phyloP scores from a whole-genome alignment of 768 basidiomycete species.

The Boletus fagicola region DNA sequence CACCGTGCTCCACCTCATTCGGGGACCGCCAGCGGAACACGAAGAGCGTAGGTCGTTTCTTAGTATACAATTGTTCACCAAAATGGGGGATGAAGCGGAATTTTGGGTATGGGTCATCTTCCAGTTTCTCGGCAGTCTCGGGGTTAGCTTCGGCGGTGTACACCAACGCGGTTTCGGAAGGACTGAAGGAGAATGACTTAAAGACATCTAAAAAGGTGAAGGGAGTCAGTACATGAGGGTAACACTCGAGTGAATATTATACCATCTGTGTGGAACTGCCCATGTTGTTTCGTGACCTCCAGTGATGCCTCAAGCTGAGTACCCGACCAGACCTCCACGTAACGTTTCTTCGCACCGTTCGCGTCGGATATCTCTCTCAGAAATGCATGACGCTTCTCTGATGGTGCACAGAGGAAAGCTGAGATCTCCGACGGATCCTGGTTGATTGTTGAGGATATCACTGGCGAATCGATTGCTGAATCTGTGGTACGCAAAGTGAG shows the following conservation, averaged over 20 bases:
- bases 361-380: slow-evolving; percentile 39
- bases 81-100: slow-evolving; percentile 59
- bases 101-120: slow-evolving; percentile 34
- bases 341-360: slow-evolving; percentile 40
- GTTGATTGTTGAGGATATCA: slow-evolving; percentile 13
- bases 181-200: slow-evolving; percentile 52
- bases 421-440: slow-evolving; percentile 37
- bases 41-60: slow-evolving; percentile 53
- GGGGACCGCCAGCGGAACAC: slow-evolving; percentile 46
- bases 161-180: slow-evolving; percentile 49
- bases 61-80: slow-evolving; percentile 59
- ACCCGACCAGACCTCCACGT: slow-evolving; percentile 59
- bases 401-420: slow-evolving; percentile 43
- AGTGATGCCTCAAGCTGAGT: slow-evolving; percentile 43
- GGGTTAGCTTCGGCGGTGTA: slow-evolving; percentile 60
- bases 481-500: slow-evolving; percentile 29
- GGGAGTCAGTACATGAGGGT: not conserved
- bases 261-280: slow-evolving; percentile 65
- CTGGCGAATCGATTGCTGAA: slow-evolving; percentile 2
- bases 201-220: slow-evolving; percentile 45
- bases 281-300: slow-evolving; percentile 59
- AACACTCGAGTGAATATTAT: not conserved
- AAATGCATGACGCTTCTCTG: slow-evolving; percentile 41
- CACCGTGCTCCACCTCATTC: not conserved
- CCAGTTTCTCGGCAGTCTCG: slow-evolving; percentile 17